phyloP scores from a whole-genome alignment of 495 filamentous ascomycete genomes.

The Podospora pseudoanserina region DNA sequence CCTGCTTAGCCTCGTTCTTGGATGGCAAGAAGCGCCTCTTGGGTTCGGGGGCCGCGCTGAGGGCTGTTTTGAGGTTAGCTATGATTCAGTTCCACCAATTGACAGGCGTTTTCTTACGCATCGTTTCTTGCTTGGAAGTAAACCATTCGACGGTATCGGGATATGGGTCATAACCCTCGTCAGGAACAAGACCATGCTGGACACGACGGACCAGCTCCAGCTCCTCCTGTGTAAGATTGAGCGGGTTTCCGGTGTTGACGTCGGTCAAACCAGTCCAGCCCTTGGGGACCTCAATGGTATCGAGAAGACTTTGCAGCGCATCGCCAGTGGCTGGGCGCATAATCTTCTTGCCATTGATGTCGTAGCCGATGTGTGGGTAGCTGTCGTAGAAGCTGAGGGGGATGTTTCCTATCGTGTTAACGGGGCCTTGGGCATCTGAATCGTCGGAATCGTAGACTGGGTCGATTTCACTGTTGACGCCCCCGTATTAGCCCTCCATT shows the following conservation, averaged over 20 bases:
- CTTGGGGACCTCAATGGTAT: conserved; percentile 96
- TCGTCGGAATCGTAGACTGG: conserved; percentile 96
- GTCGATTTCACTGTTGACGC: conserved; percentile 76
- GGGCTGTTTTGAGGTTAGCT: conserved; percentile 37
- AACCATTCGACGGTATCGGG: conserved; percentile 92
- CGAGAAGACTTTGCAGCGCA: conserved; percentile 87
- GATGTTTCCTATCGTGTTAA: conserved; percentile 94
- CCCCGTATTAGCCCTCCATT: conserved; percentile 13
- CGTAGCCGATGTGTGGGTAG: conserved; percentile 94
- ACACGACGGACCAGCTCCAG: conserved; percentile 83
- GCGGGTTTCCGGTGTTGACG: conserved; percentile 82
- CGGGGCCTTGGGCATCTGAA: conserved; percentile 70
- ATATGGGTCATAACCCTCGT: conserved; percentile 88
- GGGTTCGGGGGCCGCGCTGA: conserved; percentile 91
- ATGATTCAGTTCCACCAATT: neutral
- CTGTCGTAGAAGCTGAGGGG: conserved; percentile 89
- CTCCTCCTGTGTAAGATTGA: conserved; percentile 73
- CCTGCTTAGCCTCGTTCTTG: conserved; percentile 93
- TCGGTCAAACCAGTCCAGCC: conserved; percentile 97
- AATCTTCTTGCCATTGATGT: conserved; percentile 97
- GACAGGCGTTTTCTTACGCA: conserved; percentile 49
- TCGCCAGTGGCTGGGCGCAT: conserved; percentile 92
- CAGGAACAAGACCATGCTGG: conserved; percentile 83
- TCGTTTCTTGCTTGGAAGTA: conserved; percentile 79
- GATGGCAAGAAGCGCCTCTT: conserved; percentile 95